A percentile compares a stretch with the other conserved stretches of the same genome.
These are phyloP conservation scores for Sphagnum fallax DNA, from an alignment of 228 moss, liverwort and hornwort species.

Conservation along the genomic window DNA sequence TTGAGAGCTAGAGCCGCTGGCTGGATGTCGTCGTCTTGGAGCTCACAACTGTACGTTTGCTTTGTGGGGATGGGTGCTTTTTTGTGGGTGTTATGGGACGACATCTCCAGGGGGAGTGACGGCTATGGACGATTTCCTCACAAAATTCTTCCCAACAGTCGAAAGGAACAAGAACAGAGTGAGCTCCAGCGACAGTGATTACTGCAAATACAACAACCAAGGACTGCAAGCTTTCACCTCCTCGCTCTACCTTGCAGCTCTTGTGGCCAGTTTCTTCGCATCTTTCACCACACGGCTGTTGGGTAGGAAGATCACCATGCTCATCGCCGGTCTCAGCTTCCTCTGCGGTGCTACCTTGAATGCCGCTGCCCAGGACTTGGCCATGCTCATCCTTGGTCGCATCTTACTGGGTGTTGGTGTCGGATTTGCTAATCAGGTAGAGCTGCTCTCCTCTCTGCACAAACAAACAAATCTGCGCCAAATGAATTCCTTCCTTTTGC, in stretches of 20 bases:
- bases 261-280: conserved; percentile 35
- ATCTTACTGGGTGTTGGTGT: conserved; percentile 26
- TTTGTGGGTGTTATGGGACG: too few relatives aligned
- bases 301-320: conserved; percentile 37
- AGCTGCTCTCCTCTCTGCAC: background rate
- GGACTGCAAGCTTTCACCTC: conserved; percentile 20
- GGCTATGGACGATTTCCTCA: conserved; percentile 66
- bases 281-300: conserved; percentile 23
- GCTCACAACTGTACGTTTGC: background rate
- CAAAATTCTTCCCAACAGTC: conserved; percentile 62
- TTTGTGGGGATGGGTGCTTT: background rate
- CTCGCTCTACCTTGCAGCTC: conserved; percentile 44
- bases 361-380: conserved; percentile 26
- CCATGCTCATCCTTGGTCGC: conserved; percentile 43
- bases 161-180: conserved; percentile 23
- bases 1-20: too few relatives aligned
- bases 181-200: conserved; percentile 17
- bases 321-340: conserved; percentile 23
- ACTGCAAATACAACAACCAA: conserved; percentile 52
- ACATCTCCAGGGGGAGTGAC: conserved; percentile 57
- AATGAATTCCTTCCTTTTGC: background rate
- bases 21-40: background rate
- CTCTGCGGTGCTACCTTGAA: conserved; percentile 28
- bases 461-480: background rate
- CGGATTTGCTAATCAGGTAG: conserved; percentile 27